phyloP scores from a whole-genome alignment of 2,329 filamentous ascomycete genomes.

The Venturia effusa region DNA sequence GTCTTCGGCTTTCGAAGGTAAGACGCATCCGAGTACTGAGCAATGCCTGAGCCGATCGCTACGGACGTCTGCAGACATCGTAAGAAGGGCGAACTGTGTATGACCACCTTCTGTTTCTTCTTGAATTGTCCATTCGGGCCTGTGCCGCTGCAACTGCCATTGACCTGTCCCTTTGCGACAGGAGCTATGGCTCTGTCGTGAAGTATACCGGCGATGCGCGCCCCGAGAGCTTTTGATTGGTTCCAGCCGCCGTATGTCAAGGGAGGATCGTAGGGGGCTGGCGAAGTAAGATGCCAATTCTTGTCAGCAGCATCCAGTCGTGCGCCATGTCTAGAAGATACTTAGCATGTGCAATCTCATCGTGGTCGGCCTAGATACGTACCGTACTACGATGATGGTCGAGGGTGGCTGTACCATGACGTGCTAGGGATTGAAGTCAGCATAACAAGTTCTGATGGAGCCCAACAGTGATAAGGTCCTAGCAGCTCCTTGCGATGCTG shows the following conservation, averaged over 20 bases:
- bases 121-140: conserved; percentile 13
- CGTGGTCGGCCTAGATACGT: not conserved
- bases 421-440: not conserved
- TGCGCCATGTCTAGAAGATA: conserved; percentile 57
- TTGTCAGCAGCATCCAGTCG: conserved; percentile 91
- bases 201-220: conserved; percentile 68
- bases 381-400: conserved; percentile 10
- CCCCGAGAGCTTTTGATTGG: conserved; percentile 71
- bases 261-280: conserved; percentile 90
- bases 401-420: conserved; percentile 9
- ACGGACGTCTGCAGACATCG: conserved; percentile 89
- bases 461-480: not conserved
- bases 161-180: not conserved
- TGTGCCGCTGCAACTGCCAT: conserved; percentile 12
- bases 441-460: not conserved
- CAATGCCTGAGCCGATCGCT: conserved; percentile 75
- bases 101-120: conserved; percentile 58
- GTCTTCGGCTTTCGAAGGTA: conserved; percentile 16
- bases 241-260: conserved; percentile 91
- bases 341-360: not conserved
- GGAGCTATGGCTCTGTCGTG: conserved; percentile 32
- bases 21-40: conserved; percentile 42
- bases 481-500: not conserved
- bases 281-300: conserved; percentile 86
- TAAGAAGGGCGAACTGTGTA: conserved; percentile 90